Conservation (phyloP, 169 alveolate genomes). For the Perkinsus olseni region DNA sequence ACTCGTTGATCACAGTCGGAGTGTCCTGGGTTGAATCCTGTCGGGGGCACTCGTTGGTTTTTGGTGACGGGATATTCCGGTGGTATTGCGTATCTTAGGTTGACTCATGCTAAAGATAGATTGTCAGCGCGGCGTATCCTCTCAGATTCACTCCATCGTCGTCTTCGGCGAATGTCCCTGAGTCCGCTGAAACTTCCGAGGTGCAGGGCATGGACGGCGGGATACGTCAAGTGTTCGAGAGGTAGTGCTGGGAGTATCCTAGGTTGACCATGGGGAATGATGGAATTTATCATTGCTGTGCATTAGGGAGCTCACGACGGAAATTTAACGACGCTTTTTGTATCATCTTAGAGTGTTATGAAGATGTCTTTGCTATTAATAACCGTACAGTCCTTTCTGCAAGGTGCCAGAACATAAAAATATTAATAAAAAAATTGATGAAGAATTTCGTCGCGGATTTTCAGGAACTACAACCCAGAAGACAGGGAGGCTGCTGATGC, state of each 20-base stretch:
- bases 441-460: not conserved
- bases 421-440: too few species aligned
- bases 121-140: not conserved
- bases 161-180: not conserved
- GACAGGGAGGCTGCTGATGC: not conserved
- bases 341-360: too few species aligned
- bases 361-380: too few species aligned
- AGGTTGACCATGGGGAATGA: not conserved
- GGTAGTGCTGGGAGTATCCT: not conserved
- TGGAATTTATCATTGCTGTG: too few species aligned
- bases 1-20: not conserved
- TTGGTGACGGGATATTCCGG: not conserved
- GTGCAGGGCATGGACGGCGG: not conserved
- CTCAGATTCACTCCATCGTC: not conserved
- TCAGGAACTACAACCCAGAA: not conserved
- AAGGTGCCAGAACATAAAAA: not conserved
- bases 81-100: not conserved
- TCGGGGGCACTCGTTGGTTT: not conserved
- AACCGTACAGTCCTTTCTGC: too few species aligned
- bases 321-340: too few species aligned
- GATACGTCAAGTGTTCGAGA: not conserved
- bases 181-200: not conserved
- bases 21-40: not conserved
- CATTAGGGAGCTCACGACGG: too few species aligned
- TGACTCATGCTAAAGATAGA: not conserved